Evolutionary conservation across 2,329 filamentous ascomycete genomes (phyloP).

Genomic region (Claviceps capensis): DNA sequence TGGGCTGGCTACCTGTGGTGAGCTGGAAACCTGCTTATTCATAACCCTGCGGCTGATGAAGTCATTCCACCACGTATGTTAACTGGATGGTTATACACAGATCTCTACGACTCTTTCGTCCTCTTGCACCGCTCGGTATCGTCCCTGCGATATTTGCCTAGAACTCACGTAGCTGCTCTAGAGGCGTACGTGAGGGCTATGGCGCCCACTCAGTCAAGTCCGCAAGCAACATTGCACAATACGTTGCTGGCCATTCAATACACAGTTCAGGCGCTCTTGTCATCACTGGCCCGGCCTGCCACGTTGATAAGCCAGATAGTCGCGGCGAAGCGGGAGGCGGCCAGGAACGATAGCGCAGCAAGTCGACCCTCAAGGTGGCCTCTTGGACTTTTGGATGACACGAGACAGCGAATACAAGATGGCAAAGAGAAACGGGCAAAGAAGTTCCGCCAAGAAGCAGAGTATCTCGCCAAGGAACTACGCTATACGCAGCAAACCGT

Average conservation of each 20-base stretch:
- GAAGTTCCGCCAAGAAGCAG: slow-evolving; percentile 55
- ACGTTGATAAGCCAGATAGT: slow-evolving; percentile 64
- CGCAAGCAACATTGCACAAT: slow-evolving; percentile 59
- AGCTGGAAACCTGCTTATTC: slow-evolving; percentile 9
- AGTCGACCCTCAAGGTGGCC: slow-evolving; percentile 68
- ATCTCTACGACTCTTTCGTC: slow-evolving; percentile 53
- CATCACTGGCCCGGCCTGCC: slow-evolving; percentile 65
- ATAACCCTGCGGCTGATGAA: background rate
- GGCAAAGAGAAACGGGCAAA: slow-evolving; percentile 73
- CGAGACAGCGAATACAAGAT: slow-evolving; percentile 64
- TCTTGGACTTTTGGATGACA: slow-evolving; percentile 72
- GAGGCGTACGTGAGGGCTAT: slow-evolving; percentile 56
- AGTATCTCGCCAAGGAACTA: slow-evolving; percentile 65
- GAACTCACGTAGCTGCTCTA: slow-evolving; percentile 54
- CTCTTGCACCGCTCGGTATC: slow-evolving; percentile 38
- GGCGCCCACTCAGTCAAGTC: slow-evolving; percentile 55
- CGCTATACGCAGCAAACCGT: slow-evolving; percentile 90
- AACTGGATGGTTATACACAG: slow-evolving; percentile 21
- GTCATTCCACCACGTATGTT: background rate
- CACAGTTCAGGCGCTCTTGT: slow-evolving; percentile 69
- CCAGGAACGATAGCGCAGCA: slow-evolving; percentile 64
- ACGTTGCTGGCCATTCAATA: slow-evolving; percentile 68
- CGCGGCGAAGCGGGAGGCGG: slow-evolving; percentile 60
- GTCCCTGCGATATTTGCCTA: slow-evolving; percentile 53
- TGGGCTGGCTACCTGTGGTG: slow-evolving; percentile 49